A percentile compares a stretch with the other conserved stretches of the same genome.
Conservation (phyloP, 768 basidiomycete genomes). For the Pulveroboletus frians region DNA sequence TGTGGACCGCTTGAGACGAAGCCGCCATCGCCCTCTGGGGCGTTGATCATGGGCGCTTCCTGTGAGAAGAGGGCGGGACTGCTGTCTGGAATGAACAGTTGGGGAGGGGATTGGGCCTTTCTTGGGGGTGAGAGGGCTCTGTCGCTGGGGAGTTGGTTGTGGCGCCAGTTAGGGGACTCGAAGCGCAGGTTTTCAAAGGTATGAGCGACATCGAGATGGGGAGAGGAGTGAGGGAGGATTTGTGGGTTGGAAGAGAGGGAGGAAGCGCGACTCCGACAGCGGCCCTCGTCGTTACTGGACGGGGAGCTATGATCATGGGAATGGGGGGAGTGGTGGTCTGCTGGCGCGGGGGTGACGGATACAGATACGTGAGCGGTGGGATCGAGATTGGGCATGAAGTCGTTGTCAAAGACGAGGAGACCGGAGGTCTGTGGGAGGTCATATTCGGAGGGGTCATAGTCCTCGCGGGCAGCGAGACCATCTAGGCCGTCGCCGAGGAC, state of each 20-base stretch:
- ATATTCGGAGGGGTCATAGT: slow-evolving; percentile 73
- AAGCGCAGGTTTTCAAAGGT: slow-evolving; percentile 62
- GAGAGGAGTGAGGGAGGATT: slow-evolving; percentile 42
- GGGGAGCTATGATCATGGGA: slow-evolving; percentile 64
- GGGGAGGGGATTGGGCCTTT: slow-evolving; percentile 63
- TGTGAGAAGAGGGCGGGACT: slow-evolving; percentile 42
- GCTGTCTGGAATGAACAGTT: slow-evolving; percentile 52
- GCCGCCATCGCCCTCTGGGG: slow-evolving; percentile 53
- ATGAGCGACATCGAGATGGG: slow-evolving; percentile 50
- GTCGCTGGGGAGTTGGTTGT: slow-evolving; percentile 42
- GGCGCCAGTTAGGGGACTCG: slow-evolving; percentile 56
- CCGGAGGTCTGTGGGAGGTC: slow-evolving; percentile 49
- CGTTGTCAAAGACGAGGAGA: slow-evolving; percentile 57
- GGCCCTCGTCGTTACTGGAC: slow-evolving; percentile 51
- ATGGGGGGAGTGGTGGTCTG: slow-evolving; percentile 35
- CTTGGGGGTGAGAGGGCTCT: slow-evolving; percentile 35
- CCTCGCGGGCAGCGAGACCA: slow-evolving; percentile 34
- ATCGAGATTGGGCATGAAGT: slow-evolving; percentile 37
- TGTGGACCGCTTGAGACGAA: slow-evolving; percentile 49
- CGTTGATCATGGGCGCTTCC: slow-evolving; percentile 50
- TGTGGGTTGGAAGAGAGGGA: slow-evolving; percentile 58
- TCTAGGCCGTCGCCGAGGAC: slow-evolving; percentile 47
- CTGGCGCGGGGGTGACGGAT: slow-evolving; percentile 33
- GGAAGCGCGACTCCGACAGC: slow-evolving; percentile 55
- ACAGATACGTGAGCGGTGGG: slow-evolving; percentile 33